Evolutionary conservation across 768 basidiomycete genomes (phyloP).

Genomic region (Gelatoporia subvermispora): DNA sequence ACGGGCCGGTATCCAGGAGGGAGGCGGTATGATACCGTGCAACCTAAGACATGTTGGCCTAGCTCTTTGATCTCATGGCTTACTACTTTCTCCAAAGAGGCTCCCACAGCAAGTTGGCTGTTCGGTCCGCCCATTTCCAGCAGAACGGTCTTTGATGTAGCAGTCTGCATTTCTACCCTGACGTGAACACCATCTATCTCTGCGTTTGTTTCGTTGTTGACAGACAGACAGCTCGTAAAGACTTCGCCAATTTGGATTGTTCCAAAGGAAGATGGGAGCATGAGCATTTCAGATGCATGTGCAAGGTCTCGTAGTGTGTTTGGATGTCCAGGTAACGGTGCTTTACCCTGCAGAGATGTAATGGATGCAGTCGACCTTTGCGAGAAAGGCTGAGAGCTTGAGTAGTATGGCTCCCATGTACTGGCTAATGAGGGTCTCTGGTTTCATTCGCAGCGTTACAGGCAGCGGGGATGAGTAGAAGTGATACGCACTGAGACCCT

Average conservation of each 20-base stretch:
- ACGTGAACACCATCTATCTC: conserved; percentile 61
- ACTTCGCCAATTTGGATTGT: conserved; percentile 87
- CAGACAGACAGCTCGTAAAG: conserved; percentile 74
- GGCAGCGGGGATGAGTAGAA: not conserved
- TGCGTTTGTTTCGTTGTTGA: conserved; percentile 72
- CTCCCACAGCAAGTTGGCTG: conserved; percentile 45
- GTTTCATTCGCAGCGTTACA: conserved; percentile 6
- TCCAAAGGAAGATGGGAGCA: conserved; percentile 80
- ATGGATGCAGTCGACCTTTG: conserved; percentile 77
- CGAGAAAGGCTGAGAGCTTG: conserved; percentile 75
- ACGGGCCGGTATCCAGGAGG: conserved; percentile 51
- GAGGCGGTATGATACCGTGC: conserved; percentile 78
- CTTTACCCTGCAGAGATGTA: conserved; percentile 67
- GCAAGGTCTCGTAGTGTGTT: conserved; percentile 83
- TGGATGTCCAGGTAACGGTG: conserved; percentile 69
- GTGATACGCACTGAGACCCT: conserved; percentile 68
- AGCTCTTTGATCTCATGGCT: conserved; percentile 92
- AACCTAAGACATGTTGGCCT: conserved; percentile 85
- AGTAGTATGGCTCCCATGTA: conserved; percentile 86
- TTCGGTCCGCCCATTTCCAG: conserved; percentile 59
- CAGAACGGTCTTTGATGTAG: conserved; percentile 55
- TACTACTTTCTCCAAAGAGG: conserved; percentile 63
- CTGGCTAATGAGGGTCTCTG: conserved; percentile 61
- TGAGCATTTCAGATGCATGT: conserved; percentile 72
- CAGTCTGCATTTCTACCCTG: conserved; percentile 84